Percentiles rank a stretch among this genome's conserved stretches.
phyloP scores from a whole-genome alignment of 352 stramenopile genomes.

The Pythium rhizo-oryzae region DNA sequence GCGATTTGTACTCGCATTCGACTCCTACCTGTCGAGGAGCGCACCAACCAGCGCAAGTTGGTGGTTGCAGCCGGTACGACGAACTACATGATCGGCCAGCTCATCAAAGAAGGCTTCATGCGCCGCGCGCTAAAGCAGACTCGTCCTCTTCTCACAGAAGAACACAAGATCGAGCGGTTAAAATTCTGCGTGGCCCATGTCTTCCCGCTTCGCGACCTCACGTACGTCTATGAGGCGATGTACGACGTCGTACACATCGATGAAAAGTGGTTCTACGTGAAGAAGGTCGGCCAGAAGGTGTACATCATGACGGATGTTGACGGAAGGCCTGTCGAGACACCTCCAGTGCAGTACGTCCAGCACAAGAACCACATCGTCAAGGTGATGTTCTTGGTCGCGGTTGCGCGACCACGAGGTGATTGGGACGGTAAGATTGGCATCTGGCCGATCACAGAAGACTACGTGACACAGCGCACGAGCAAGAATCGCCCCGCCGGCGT shows the following conservation, averaged over 20 bases:
- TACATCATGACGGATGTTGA: constrained; percentile 9
- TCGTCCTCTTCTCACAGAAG: background rate
- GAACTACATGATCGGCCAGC: constrained; percentile 1
- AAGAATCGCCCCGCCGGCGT: background rate
- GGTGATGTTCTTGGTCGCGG: constrained; percentile 16
- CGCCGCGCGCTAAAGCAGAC: constrained; percentile 5
- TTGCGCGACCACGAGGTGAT: constrained; percentile 9
- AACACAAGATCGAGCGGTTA: background rate
- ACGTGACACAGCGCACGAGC: constrained; percentile 6
- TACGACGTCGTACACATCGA: constrained; percentile 11
- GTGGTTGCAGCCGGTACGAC: background rate
- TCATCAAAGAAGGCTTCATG: constrained; percentile 9
- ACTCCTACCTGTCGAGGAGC: too few relatives aligned
- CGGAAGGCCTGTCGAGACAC: background rate
- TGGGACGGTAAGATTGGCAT: constrained; percentile 20
- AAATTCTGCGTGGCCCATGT: constrained; percentile 4
- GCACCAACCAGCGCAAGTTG: background rate
- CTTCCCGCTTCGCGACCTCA: background rate
- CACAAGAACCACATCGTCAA: constrained; percentile 8
- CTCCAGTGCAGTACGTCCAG: background rate
- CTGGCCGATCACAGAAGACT: constrained; percentile 1
- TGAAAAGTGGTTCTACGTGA: constrained; percentile 20
- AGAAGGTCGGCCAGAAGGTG: constrained; percentile 13
- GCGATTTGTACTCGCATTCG: too few relatives aligned
- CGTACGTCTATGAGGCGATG: background rate